Base-by-base conservation (phyloP, 768 basidiomycete genomes). In the Fomitopsis serialis region DNA sequence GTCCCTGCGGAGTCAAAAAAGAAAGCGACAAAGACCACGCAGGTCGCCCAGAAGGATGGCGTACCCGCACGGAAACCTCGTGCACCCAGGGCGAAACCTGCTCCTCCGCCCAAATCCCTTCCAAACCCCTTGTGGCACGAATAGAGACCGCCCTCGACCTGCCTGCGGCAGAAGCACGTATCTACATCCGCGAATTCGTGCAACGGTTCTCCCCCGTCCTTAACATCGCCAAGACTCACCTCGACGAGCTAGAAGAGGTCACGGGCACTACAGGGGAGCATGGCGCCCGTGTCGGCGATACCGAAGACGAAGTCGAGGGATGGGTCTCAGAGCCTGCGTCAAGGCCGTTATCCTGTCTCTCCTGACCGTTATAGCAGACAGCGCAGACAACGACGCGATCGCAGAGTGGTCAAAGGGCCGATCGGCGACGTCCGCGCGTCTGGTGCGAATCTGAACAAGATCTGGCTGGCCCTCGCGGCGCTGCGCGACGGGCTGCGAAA, bases 181-280 rank as follows among this genome's bases (percentile, higher is more conserved):
- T 91, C 45, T 72, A 80, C 58, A 84, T 91, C 42, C 81, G 89
- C 53, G 89, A 92, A 67, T 92, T 90, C 63, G 63, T 80, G 11
- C 63, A 87, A 45, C 77, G 89, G 32, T 91, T 91, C 57, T 71
- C 74, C 1, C 70, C 73, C 25, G 52, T 80, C 15, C 66, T 84
- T 58, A 78, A 81, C 24, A 72, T 77, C 40, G 64, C 80, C 45
- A 74, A 76, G 56, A 55, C 67, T 2, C 77, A 82, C 51, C 64
- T 85, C 4, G 80, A 85, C 44, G 85, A 89, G 54, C 68, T 92
- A 8, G 87, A 88, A 25, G 74, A 72, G 45, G 59, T 74, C n/a
- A 67, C 63, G 2, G 57, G 55, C 35, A 29, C 51, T 45, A 19
- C 54, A 52, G 13, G 45, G 27, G 13, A 21, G 48, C 19, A 44